phyloP scores from a whole-genome alignment of 306 rosid genomes.

The Adenanthera pavonina region DNA sequence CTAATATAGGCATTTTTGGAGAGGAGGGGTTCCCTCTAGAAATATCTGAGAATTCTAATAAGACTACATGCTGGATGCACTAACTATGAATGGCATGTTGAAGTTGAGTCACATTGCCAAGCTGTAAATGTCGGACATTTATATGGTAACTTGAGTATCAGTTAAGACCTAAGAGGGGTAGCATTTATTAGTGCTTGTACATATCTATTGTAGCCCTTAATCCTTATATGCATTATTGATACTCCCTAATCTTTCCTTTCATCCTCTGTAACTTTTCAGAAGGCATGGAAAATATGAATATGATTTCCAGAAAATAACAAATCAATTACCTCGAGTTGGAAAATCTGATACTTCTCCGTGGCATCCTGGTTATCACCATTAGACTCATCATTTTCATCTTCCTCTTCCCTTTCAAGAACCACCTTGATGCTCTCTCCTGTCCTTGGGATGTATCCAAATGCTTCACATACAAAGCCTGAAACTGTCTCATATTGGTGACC shows the following conservation, averaged over 20 bases:
- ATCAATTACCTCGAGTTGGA: slow-evolving; percentile 80
- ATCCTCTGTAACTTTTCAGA: background rate
- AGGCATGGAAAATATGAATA: background rate
- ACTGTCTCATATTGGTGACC: slow-evolving; percentile 99
- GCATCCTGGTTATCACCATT: slow-evolving; percentile 70
- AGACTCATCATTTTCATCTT: slow-evolving; percentile 69
- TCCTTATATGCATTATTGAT: slow-evolving; percentile 5
- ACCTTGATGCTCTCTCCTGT: slow-evolving; percentile 92
- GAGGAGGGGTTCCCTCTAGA: background rate
- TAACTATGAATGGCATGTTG: background rate
- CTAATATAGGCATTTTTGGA: background rate
- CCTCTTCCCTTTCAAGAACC: slow-evolving; percentile 84
- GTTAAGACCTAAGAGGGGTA: background rate
- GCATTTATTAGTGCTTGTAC: background rate
- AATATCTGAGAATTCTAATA: background rate
- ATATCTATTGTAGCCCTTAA: slow-evolving; percentile 4
- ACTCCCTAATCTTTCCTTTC: background rate
- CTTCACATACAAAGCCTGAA: slow-evolving; percentile 94
- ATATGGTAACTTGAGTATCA: slow-evolving; percentile 4
- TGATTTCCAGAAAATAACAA: slow-evolving; percentile 22
- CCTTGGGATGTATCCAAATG: slow-evolving; percentile 96
- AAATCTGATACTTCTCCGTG: slow-evolving; percentile 73
- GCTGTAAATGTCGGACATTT: background rate
- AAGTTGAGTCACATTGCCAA: background rate
- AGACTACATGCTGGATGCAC: background rate